Evolutionary conservation across 129 eudicot species (phyloP).

Genomic region (Centella asiatica): DNA sequence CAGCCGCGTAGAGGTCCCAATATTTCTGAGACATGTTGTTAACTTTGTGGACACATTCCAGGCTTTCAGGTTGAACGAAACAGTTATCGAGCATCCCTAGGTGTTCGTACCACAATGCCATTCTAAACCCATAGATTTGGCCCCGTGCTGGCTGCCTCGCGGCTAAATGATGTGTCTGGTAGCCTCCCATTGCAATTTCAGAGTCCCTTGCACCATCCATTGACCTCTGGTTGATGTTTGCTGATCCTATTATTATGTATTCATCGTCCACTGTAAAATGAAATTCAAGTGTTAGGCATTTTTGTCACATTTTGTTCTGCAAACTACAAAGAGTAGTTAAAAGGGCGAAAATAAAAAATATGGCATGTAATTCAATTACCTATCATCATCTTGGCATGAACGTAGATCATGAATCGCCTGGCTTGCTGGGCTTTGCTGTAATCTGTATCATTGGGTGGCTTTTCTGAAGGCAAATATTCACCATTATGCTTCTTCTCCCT

Average conservation of each 20-base stretch:
- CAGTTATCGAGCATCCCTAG: slow-evolving; percentile 50
- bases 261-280: slow-evolving; percentile 70
- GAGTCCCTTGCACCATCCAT: slow-evolving; percentile 86
- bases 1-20: slow-evolving; percentile 56
- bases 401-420: slow-evolving; percentile 77
- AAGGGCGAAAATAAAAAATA: background rate
- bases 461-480: slow-evolving; percentile 63
- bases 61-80: slow-evolving; percentile 38
- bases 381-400: slow-evolving; percentile 85
- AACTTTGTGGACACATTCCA: slow-evolving; percentile 42
- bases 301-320: background rate
- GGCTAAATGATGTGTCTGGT: slow-evolving; percentile 59
- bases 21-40: slow-evolving; percentile 37
- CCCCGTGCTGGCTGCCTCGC: slow-evolving; percentile 53
- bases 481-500: slow-evolving; percentile 43
- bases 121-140: slow-evolving; percentile 57
- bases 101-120: slow-evolving; percentile 83
- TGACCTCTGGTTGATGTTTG: slow-evolving; percentile 78
- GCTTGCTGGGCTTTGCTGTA: slow-evolving; percentile 60
- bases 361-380: slow-evolving; percentile 27
- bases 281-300: background rate
- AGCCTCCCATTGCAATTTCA: slow-evolving; percentile 91
- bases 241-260: slow-evolving; percentile 74
- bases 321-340: background rate
- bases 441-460: slow-evolving; percentile 34